Conservation (phyloP, 2,329 filamentous ascomycete genomes). For the Lachnellula cervina region DNA sequence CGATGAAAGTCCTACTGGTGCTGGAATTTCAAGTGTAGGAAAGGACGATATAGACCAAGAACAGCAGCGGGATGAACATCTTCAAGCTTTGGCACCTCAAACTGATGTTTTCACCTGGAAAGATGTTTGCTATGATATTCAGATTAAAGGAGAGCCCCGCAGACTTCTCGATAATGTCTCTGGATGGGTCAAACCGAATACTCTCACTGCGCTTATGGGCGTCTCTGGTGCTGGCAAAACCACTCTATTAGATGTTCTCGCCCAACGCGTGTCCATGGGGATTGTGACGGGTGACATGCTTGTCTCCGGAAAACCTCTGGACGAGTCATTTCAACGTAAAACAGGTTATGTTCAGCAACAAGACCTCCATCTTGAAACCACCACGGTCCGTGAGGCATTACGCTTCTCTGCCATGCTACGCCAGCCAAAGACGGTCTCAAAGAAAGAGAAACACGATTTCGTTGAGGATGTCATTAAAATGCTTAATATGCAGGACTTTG, state of each 20-base stretch:
- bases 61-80: conserved; percentile 20
- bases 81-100: conserved; percentile 25
- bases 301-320: conserved; percentile 24
- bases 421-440: conserved; percentile 69
- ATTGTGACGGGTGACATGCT: conserved; percentile 80
- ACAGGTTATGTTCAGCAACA: conserved; percentile 93
- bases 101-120: conserved; percentile 32
- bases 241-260: conserved; percentile 76
- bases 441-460: conserved; percentile 76
- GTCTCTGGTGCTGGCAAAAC: conserved; percentile 81
- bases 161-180: conserved; percentile 65
- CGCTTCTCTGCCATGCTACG: conserved; percentile 82
- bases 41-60: conserved; percentile 15
- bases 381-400: conserved; percentile 79
- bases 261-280: conserved; percentile 79
- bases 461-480: conserved; percentile 90
- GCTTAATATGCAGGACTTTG: conserved; percentile 85
- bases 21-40: conserved; percentile 1
- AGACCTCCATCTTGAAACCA: conserved; percentile 80
- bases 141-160: conserved; percentile 59
- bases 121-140: conserved; percentile 66
- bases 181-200: conserved; percentile 71
- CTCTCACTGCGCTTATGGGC: conserved; percentile 65
- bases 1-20: conserved; percentile 17
- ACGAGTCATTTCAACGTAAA: conserved; percentile 78